Base-by-base conservation (phyloP, 2,329 filamentous ascomycete genomes). In the Pezicula neosporulosa region DNA sequence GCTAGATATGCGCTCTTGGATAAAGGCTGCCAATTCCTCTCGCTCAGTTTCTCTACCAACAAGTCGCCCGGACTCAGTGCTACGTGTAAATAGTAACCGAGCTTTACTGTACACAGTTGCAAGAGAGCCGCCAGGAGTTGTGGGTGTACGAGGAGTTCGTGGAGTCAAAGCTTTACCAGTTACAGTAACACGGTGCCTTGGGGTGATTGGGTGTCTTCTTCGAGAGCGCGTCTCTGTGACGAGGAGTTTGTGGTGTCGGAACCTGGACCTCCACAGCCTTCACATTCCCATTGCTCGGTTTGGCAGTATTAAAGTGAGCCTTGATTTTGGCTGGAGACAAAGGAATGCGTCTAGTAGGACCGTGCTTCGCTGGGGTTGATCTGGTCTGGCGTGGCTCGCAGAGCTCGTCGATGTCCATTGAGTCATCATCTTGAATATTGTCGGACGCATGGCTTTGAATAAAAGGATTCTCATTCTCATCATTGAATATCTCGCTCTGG, bases 31-130 rank as follows among this genome's bases (percentile, higher is more conserved):
- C 33, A 97, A 73, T 57, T 91, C 85, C 13, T 77, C 73, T 38
- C 81, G 75, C 64, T 86, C 75, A 64, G 80, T 52, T 41, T 68
- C 65, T 54, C 66, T 59, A 21, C 66, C 66, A 52, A 68, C 42
- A 7, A 68, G 54, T 50, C 51, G 60, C 15, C 66, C 66, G 21
- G 63, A 59, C 15, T 67, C 65, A 16, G 57, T 60, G 52, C 68
- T 89, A 81, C 46, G 84, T 6, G 88, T 85, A 65, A 99, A 99
- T 3, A 96, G 72, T 63, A 96, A 90, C 28, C 93, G 85, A 15
- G 91, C 94, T 54, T 86, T 80, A 56, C 94, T 90, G 69, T 97
- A 97, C 36, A 97, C 77, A 0, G 90, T 94, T 49, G 85, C 83
- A 19, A 80, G 74, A 10, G 82, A 75, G 49, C 72, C 72, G 27